Evolutionary conservation across 805 yeast genomes (phyloP).

Genomic region (Suhomyces kilbournensis): DNA sequence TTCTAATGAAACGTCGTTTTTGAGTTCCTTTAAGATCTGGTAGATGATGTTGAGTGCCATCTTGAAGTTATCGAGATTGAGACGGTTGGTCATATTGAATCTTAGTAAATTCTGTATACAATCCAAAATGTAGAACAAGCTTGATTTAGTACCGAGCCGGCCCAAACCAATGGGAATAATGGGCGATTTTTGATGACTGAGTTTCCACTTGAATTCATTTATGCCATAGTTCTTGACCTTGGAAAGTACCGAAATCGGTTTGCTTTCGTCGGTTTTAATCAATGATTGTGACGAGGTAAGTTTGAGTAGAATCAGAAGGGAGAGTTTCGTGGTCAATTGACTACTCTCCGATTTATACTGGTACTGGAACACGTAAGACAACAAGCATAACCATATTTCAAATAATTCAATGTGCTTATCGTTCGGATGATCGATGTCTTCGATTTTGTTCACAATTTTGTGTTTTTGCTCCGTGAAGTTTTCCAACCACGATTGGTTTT

Average conservation of each 20-base stretch:
- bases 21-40: slow-evolving; percentile 19
- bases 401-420: slow-evolving; percentile 16
- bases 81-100: slow-evolving; percentile 36
- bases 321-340: slow-evolving; percentile 23
- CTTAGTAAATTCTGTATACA: slow-evolving; percentile 27
- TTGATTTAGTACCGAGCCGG: slow-evolving; percentile 24
- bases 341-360: slow-evolving; percentile 29
- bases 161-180: slow-evolving; percentile 25
- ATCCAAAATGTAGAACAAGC: slow-evolving; percentile 34
- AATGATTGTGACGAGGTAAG: slow-evolving; percentile 15
- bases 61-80: slow-evolving; percentile 30
- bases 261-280: background rate
- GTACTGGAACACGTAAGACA: slow-evolving; percentile 38
- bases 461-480: slow-evolving; percentile 14
- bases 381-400: slow-evolving; percentile 36
- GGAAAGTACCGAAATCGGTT: slow-evolving; percentile 4
- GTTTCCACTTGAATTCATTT: slow-evolving; percentile 41
- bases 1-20: slow-evolving; percentile 14
- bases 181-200: slow-evolving; percentile 40
- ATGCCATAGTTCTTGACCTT: slow-evolving; percentile 15
- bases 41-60: slow-evolving; percentile 25
- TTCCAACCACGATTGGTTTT: slow-evolving; percentile 15
- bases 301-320: slow-evolving; percentile 25
- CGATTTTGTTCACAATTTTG: slow-evolving; percentile 10
- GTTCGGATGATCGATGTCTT: slow-evolving; percentile 12